These are phyloP conservation scores for Stygiomarasmius scandens DNA, from an alignment of 1,284 basidiomycete genomes.

Conservation along the genomic window DNA sequence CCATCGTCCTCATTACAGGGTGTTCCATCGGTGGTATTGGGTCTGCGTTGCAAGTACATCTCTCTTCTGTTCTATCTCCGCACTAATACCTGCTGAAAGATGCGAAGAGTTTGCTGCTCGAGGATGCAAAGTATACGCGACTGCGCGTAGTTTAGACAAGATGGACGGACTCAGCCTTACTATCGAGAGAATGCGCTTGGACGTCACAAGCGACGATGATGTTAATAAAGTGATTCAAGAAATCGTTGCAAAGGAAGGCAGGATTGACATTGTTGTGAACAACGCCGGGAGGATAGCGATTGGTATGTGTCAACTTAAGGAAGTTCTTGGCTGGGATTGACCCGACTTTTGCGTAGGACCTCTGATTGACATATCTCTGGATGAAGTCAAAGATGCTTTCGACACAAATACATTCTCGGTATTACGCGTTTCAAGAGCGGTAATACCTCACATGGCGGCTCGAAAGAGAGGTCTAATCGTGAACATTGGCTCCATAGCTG, in stretches of 20 bases:
- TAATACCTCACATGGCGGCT: slow-evolving; percentile 73
- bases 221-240: slow-evolving; percentile 44
- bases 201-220: slow-evolving; percentile 57
- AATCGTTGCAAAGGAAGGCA: slow-evolving; percentile 50
- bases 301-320: slow-evolving; percentile 30
- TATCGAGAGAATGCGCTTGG: slow-evolving; percentile 49
- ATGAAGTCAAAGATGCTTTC: slow-evolving; percentile 52
- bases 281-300: slow-evolving; percentile 57
- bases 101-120: slow-evolving; percentile 58
- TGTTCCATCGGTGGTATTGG: slow-evolving; percentile 75
- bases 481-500: slow-evolving; percentile 74
- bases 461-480: slow-evolving; percentile 64
- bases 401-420: slow-evolving; percentile 68
- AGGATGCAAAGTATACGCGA: slow-evolving; percentile 68
- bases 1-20: slow-evolving; percentile 68
- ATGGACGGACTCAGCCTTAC: slow-evolving; percentile 49
- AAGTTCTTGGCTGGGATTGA: slow-evolving; percentile 1
- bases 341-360: slow-evolving; percentile 45
- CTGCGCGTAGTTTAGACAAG: slow-evolving; percentile 55
- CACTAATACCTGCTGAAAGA: slow-evolving; percentile 31
- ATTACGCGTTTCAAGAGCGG: slow-evolving; percentile 62
- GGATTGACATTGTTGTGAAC: slow-evolving; percentile 68
- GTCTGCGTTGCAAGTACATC: slow-evolving; percentile 53
- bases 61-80: background rate
- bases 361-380: slow-evolving; percentile 60